Evolutionary conservation across 306 rosid genomes (phyloP).

Genomic region (Sicyos edulis): DNA sequence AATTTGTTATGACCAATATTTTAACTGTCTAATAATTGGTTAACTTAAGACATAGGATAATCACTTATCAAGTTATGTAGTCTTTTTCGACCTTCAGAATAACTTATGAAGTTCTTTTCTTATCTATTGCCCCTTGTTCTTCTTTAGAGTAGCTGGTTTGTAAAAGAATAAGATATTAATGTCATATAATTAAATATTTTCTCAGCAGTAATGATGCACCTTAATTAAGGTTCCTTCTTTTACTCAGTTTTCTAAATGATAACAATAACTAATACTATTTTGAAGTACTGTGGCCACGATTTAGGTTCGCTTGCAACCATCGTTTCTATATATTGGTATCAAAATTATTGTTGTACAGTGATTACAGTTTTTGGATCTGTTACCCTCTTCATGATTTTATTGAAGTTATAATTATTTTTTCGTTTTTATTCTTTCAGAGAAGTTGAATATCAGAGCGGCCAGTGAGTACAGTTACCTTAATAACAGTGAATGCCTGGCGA

Average conservation of each 20-base stretch:
- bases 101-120: neutral
- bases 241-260: too few relatives aligned
- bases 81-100: neutral
- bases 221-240: neutral
- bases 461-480: slow-evolving; percentile 79
- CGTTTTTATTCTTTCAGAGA: slow-evolving; percentile 48
- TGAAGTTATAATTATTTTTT: neutral
- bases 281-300: neutral
- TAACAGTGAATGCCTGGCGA: slow-evolving; percentile 70
- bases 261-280: neutral
- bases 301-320: neutral
- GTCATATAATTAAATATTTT: neutral
- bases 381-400: neutral
- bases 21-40: neutral
- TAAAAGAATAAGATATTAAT: neutral
- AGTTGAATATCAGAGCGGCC: slow-evolving; percentile 58
- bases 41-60: neutral
- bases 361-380: slow-evolving; percentile 9
- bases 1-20: neutral
- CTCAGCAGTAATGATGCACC: neutral
- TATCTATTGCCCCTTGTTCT: neutral
- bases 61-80: neutral
- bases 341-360: slow-evolving; percentile 8
- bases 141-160: neutral
- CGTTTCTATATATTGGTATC: neutral